Conservation (phyloP, 1,284 basidiomycete genomes). For the Tilletia walkeri region DNA sequence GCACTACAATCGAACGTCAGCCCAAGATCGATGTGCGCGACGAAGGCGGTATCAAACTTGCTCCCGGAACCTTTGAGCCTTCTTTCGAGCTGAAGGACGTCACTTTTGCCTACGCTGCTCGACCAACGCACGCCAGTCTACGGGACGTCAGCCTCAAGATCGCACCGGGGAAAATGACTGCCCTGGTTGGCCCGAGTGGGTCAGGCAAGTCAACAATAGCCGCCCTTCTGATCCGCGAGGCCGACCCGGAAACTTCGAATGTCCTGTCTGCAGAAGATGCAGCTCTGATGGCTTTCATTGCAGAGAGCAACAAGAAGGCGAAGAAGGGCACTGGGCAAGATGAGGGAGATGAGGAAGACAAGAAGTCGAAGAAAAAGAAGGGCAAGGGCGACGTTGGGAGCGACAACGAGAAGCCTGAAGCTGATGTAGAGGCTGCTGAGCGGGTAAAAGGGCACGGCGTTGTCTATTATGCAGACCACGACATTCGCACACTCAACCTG, state of each 20-base stretch:
- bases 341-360: conserved; percentile 22
- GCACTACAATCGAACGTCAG: conserved; percentile 44
- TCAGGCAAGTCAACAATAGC: conserved; percentile 58
- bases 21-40: conserved; percentile 50
- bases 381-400: conserved; percentile 8
- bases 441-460: conserved; percentile 35
- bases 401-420: background rate
- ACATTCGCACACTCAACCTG: conserved; percentile 56
- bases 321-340: background rate
- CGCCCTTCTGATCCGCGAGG: conserved; percentile 57
- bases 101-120: conserved; percentile 50
- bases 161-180: conserved; percentile 49
- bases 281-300: background rate
- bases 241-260: conserved; percentile 56
- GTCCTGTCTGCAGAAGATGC: conserved; percentile 17
- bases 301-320: conserved; percentile 1
- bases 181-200: conserved; percentile 54
- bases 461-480: conserved; percentile 51
- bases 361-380: conserved; percentile 20
- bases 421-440: conserved; percentile 14
- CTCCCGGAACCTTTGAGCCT: conserved; percentile 27
- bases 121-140: conserved; percentile 43
- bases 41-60: background rate
- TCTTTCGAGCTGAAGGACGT: conserved; percentile 41
- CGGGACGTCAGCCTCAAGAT: conserved; percentile 39